These are phyloP conservation scores for Geranium brycei DNA, from an alignment of 345 rosid genomes.

Conservation along the genomic window DNA sequence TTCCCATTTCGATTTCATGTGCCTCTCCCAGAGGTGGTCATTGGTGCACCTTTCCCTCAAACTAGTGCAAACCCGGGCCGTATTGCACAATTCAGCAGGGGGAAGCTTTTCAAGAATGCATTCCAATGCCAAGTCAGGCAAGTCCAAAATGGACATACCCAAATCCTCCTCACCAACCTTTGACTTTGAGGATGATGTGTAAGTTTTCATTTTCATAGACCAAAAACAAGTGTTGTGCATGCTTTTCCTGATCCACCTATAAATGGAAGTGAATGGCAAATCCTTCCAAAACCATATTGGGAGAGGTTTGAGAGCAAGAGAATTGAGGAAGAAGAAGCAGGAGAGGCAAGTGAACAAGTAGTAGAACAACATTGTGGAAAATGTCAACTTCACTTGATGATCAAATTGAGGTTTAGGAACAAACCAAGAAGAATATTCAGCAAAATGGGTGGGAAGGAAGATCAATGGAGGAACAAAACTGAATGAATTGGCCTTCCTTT, in stretches of 20 bases:
- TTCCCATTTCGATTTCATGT: slow-evolving; percentile 70
- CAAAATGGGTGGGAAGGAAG: slow-evolving; percentile 12
- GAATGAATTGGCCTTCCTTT: neutral
- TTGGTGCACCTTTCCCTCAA: slow-evolving; percentile 55
- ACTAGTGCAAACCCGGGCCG: slow-evolving; percentile 74
- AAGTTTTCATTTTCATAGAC: too few species aligned
- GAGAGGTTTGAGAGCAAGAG: slow-evolving; percentile 39
- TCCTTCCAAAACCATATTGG: slow-evolving; percentile 50
- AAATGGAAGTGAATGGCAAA: slow-evolving; percentile 17
- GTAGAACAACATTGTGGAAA: slow-evolving; percentile 54
- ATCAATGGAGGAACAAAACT: slow-evolving; percentile 1
- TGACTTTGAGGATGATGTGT: slow-evolving; percentile 9
- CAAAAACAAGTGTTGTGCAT: neutral
- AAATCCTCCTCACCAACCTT: slow-evolving; percentile 11
- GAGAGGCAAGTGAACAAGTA: slow-evolving; percentile 64
- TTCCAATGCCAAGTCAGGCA: slow-evolving; percentile 75
- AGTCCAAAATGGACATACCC: slow-evolving; percentile 52
- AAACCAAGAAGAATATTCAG: slow-evolving; percentile 11
- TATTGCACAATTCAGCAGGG: slow-evolving; percentile 51
- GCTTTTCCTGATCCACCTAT: slow-evolving; percentile 14
- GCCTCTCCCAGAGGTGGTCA: slow-evolving; percentile 75
- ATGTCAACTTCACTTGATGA: neutral
- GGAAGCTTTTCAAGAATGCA: slow-evolving; percentile 73
- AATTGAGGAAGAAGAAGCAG: slow-evolving; percentile 51
- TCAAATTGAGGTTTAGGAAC: slow-evolving; percentile 17